Evolutionary conservation across 768 basidiomycete species (phyloP).

Genomic region (Sporobolomyces phaffii): DNA sequence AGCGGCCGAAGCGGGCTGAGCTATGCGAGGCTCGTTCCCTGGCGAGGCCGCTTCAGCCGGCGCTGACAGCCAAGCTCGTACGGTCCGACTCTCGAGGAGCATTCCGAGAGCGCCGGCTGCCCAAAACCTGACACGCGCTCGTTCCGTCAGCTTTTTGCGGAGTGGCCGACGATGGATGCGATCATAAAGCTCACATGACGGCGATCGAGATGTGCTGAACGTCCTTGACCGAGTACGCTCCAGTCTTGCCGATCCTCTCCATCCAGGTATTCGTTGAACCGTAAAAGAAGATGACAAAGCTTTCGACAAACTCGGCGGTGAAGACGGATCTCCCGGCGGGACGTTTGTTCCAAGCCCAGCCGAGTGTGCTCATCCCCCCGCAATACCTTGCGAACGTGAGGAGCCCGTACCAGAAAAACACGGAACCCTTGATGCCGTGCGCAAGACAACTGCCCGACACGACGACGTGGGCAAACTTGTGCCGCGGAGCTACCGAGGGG

Average conservation of each 20-base stretch:
- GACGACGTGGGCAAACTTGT: too few species aligned
- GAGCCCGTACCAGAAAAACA: slow-evolving; percentile 89
- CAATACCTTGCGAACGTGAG: slow-evolving; percentile 89
- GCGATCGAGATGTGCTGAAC: slow-evolving; percentile 93
- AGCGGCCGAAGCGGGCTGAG: slow-evolving; percentile 63
- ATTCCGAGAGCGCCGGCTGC: slow-evolving; percentile 85
- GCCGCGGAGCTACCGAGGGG: background rate
- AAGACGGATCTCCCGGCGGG: slow-evolving; percentile 35
- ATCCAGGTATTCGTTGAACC: slow-evolving; percentile 92
- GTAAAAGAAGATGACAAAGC: slow-evolving; percentile 66
- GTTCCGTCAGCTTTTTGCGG: background rate
- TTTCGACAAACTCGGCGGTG: slow-evolving; percentile 48
- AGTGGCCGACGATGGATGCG: too few species aligned
- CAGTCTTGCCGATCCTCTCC: slow-evolving; percentile 79
- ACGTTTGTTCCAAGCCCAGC: slow-evolving; percentile 93
- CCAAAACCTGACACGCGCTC: slow-evolving; percentile 77
- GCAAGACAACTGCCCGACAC: slow-evolving; percentile 61
- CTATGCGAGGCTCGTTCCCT: slow-evolving; percentile 39
- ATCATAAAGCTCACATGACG: slow-evolving; percentile 51
- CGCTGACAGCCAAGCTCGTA: slow-evolving; percentile 68
- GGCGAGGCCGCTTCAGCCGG: slow-evolving; percentile 50
- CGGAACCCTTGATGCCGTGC: slow-evolving; percentile 72
- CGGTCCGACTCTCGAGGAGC: slow-evolving; percentile 70
- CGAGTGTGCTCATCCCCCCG: slow-evolving; percentile 73
- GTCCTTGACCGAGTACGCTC: slow-evolving; percentile 79